Evolutionary conservation across 208 protist species (phyloP), one percentile per base, ranked within the genome.

Genomic region (Leishmania major): DNA sequence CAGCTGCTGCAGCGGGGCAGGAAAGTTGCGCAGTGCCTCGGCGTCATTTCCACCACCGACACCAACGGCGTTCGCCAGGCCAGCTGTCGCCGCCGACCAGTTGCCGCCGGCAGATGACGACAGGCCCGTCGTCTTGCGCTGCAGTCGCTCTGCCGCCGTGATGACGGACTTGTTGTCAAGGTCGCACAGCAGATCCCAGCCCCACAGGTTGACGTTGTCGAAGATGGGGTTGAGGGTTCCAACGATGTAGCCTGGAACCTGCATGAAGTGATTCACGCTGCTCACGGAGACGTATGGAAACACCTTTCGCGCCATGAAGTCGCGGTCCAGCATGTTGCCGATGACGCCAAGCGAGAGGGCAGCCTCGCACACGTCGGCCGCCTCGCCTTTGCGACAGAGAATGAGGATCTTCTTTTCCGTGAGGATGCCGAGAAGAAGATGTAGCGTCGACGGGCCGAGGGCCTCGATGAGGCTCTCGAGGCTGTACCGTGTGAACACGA

Each of bases 161-260:
- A 87, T 43, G 59, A 96, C 84, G 22, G 78, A 84, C 11, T 82
- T 84, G 43, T 85, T 83, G 77, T 96, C 93, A 4, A 96, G 76
- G 78, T 96, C 92, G 81, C 89, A 93, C 43, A 96, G 70, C 31
- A 95, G 70, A 84, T 95, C 90, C 92, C 93, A 96, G 47, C 79
- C 69, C 87, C 90, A 95, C 43, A 83, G 79, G 5, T 84, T 81
- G 13, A 88, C 85, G 51, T 90, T 94, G 51, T 91, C 88, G 78
- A 96, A 96, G 53, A 96, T 94, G 66, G 93, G 93, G 76, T 96
- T 96, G 73, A 96, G 77, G 55, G 93, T 95, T 31, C 93, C 93
- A 4, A 95, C 84, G 55, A 96, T 84, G 87, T 95, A 96, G 51
- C 93, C 92, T 5, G 92, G 88, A 11, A 96, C 87, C 78, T 84